phyloP scores from a whole-genome alignment of 2,329 filamentous ascomycete species.

The Sphaerostilbella broomeana region DNA sequence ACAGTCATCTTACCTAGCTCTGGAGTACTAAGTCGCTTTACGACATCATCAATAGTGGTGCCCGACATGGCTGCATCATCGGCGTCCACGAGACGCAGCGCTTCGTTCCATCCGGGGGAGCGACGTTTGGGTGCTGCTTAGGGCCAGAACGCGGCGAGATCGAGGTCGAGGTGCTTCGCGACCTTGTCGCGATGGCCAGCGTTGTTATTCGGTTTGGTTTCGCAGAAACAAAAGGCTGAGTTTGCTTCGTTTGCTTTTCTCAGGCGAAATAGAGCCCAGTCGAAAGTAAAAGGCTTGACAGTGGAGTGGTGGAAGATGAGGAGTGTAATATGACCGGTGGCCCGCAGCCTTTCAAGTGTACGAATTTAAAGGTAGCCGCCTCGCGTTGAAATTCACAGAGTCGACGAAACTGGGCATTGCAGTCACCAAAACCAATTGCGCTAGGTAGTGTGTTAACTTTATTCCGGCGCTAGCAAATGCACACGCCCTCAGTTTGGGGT shows the following conservation, averaged over 20 bases:
- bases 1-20: constrained; percentile 44
- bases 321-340: constrained; percentile 2
- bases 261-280: too few species aligned
- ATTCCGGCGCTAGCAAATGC: constrained; percentile 23
- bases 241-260: too few species aligned
- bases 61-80: constrained; percentile 54
- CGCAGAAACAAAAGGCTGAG: too few species aligned
- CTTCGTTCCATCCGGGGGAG: constrained; percentile 30
- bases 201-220: too few species aligned
- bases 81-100: constrained; percentile 31
- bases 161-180: constrained; percentile 14
- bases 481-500: constrained; percentile 1
- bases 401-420: constrained; percentile 32
- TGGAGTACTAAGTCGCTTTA: constrained; percentile 50
- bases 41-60: constrained; percentile 55
- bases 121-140: constrained; percentile 16
- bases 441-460: constrained; percentile 33
- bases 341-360: constrained; percentile 11
- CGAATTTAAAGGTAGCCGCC: constrained; percentile 6
- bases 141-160: constrained; percentile 12
- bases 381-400: constrained; percentile 36
- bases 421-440: constrained; percentile 36
- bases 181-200: constrained; percentile 17
- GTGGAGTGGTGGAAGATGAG: constrained; percentile 10
- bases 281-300: constrained; percentile 3